Conservation (phyloP, 805 yeast genomes). For the Hanseniaspora clermontiae region DNA sequence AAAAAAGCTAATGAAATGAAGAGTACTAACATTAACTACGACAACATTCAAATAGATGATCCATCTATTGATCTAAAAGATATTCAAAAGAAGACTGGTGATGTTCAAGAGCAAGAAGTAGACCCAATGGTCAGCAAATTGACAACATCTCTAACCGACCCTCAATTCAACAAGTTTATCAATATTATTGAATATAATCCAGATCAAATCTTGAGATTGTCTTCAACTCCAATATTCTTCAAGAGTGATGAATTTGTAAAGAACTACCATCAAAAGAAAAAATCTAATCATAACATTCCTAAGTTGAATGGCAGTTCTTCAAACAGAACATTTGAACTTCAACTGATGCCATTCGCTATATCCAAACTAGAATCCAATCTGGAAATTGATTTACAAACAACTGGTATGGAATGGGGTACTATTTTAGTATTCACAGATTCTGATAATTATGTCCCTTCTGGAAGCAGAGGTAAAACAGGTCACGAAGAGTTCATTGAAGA, state of each 20-base stretch:
- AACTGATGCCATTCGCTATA: constrained; percentile 88
- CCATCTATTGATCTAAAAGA: constrained; percentile 28
- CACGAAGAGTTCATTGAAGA: constrained; percentile 48
- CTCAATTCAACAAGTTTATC: constrained; percentile 65
- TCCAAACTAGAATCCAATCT: constrained; percentile 55
- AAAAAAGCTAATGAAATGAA: constrained; percentile 38
- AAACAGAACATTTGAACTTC: constrained; percentile 62
- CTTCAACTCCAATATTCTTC: constrained; percentile 13
- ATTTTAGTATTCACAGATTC: constrained; percentile 67
- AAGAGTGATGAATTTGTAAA: constrained; percentile 12
- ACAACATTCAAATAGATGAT: constrained; percentile 41
- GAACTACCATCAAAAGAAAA: neutral
- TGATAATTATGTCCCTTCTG: constrained; percentile 46
- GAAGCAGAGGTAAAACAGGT: constrained; percentile 59
- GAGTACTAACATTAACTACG: constrained; percentile 16
- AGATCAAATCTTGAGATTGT: constrained; percentile 62
- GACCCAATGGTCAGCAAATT: constrained; percentile 38
- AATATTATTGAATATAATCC: constrained; percentile 71
- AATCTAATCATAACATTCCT: neutral
- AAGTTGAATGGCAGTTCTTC: constrained; percentile 27
- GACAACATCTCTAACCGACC: constrained; percentile 54
- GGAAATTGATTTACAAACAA: constrained; percentile 29
- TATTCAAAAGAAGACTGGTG: constrained; percentile 18
- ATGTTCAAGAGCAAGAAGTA: constrained; percentile 13
- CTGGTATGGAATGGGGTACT: constrained; percentile 98